phyloP scores from a whole-genome alignment of 495 filamentous ascomycete genomes.

The Trypethelium eluteriae region DNA sequence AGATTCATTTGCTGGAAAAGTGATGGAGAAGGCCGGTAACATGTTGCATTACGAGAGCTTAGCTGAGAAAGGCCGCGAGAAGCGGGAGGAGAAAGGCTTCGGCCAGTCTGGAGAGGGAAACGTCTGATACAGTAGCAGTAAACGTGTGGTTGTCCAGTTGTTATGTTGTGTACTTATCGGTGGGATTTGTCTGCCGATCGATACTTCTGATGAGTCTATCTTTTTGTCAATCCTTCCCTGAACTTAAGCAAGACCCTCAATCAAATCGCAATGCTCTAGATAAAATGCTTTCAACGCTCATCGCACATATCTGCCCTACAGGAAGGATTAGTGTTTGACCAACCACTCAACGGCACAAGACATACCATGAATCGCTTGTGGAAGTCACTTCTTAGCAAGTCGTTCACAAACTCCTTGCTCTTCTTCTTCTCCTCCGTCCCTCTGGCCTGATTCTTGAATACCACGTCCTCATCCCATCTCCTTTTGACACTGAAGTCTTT shows the following conservation, averaged over 20 bases:
- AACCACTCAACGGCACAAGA: neutral
- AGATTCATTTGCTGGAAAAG: conserved; percentile 23
- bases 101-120: neutral
- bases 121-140: neutral
- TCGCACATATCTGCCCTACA: conserved; percentile 61
- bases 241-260: too few species aligned
- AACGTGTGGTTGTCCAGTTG: neutral
- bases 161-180: neutral
- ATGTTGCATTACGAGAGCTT: conserved; percentile 18
- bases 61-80: conserved; percentile 24
- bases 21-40: conserved; percentile 26
- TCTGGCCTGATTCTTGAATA: conserved; percentile 96
- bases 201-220: too few species aligned
- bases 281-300: conserved; percentile 30
- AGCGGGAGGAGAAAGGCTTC: conserved; percentile 19
- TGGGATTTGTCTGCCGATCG: too few species aligned
- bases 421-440: conserved; percentile 86
- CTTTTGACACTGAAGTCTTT: conserved; percentile 68
- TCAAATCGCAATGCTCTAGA: neutral
- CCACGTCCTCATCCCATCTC: conserved; percentile 98
- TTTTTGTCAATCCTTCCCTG: too few species aligned
- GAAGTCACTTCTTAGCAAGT: conserved; percentile 90
- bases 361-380: conserved; percentile 93
- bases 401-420: conserved; percentile 95
- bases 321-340: conserved; percentile 32